Conservation (phyloP, 1,284 basidiomycete genomes). For the Leccinum angustisporum region DNA sequence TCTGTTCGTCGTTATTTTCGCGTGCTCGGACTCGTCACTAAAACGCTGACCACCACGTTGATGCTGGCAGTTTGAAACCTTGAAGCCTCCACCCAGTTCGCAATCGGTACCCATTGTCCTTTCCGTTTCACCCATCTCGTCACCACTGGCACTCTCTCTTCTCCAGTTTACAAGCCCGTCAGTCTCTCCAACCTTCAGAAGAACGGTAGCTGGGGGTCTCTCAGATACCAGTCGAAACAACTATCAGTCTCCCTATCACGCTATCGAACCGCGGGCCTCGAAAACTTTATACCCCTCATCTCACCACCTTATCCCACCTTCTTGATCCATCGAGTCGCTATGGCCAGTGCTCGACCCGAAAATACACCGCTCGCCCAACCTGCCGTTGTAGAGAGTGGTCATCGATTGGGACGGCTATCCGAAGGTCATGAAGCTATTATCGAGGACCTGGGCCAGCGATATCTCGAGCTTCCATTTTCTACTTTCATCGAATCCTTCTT, state of each 20-base stretch:
- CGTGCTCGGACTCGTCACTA: background rate
- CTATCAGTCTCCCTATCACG: too few species aligned
- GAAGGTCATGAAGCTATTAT: background rate
- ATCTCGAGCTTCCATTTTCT: background rate
- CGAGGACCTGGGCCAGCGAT: background rate
- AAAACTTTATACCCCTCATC: too few species aligned
- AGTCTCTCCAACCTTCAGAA: too few species aligned
- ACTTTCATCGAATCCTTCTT: background rate
- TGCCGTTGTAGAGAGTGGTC: background rate
- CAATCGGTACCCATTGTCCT: too few species aligned
- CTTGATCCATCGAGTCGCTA: background rate
- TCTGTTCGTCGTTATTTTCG: too few species aligned
- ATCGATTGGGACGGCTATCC: background rate
- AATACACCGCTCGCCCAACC: background rate
- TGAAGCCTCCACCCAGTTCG: too few species aligned
- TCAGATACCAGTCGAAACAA: too few species aligned
- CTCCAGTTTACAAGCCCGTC: too few species aligned
- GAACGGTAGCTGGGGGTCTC: too few species aligned
- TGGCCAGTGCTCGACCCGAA: background rate
- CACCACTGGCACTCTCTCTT: too few species aligned
- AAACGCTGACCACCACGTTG: background rate
- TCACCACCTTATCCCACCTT: background rate
- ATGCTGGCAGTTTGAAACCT: background rate
- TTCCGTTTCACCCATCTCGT: too few species aligned
- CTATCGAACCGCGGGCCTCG: too few species aligned